Base-by-base conservation (phyloP, 1,139 yeast genomes). In the Ogataea hybrid region DNA sequence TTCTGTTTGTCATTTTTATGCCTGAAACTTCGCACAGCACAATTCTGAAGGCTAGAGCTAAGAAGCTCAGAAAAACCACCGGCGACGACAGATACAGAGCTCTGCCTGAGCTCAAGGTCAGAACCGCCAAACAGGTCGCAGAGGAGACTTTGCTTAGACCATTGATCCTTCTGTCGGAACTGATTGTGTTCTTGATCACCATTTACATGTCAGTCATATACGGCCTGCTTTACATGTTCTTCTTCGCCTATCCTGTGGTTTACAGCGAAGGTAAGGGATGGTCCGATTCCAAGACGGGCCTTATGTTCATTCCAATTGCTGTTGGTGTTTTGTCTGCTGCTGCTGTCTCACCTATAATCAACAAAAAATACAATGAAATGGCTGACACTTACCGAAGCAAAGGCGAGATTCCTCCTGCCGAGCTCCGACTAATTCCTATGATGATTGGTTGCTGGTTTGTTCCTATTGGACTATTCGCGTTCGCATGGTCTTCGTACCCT, bases 251-350 rank as follows among this genome's bases (percentile, higher is more conserved):
- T 60, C 92, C 92, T 16, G 71, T 82, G 43, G 75, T 84, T 32
- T 84, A 69, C 51, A 67, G 67, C 57, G 85, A 81, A 58, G 84
- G 82, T 40, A 81, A 84, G 61, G 81, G 79, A 20, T 82, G 76
- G 75, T 68, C 74, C 25, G 81, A 77, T 15, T 57, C 70, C 23
- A 75, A 72, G 44, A 75, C 82, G 11, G 89, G 89, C 43, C 63
- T 82, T 29, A 81, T 81, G 87, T 82, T 82, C 54, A 76, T 82
- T 46, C 86, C 86, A 17, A 71, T 84, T 48, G 85, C 81, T 27
- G 81, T 73, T 37, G 92, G 94, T 52, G 83, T 81, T 35, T 32
- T 81, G 2, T 6, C 64, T 10, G 76, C 86, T 2, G 67, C 80
- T 3, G 61, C 60, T 0, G 48, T 69, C 22, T 71, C 88, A 2